phyloP scores from a whole-genome alignment of 139 green algal genomes.

The Picochlorum sp. region DNA sequence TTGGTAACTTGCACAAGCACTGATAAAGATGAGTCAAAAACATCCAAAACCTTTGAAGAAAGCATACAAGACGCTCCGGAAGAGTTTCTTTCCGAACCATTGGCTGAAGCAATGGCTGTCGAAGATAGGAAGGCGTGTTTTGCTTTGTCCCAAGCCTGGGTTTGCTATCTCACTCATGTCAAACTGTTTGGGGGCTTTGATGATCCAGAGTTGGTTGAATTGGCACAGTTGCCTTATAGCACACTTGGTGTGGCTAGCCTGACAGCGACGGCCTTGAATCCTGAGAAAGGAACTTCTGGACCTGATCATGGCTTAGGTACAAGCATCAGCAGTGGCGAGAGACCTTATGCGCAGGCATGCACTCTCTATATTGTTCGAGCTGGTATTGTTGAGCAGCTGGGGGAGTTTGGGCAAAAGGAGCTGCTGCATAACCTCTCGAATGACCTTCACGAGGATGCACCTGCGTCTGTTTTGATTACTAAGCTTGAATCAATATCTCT shows the following conservation, averaged over 20 bases:
- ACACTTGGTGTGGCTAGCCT: constrained; percentile 14
- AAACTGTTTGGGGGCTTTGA: neutral
- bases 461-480: constrained; percentile 37
- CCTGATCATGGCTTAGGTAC: constrained; percentile 26
- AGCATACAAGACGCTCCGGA: constrained; percentile 12
- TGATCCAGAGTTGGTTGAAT: constrained; percentile 34
- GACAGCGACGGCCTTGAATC: constrained; percentile 3
- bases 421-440: constrained; percentile 43
- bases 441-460: constrained; percentile 8
- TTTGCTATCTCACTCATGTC: constrained; percentile 32
- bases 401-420: constrained; percentile 42
- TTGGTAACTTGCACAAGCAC: constrained; percentile 1
- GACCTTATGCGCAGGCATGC: constrained; percentile 50
- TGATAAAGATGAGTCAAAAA: constrained; percentile 32
- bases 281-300: neutral
- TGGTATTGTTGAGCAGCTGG: constrained; percentile 57
- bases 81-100: constrained; percentile 43
- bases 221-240: constrained; percentile 29
- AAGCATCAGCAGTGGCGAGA: constrained; percentile 28
- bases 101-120: constrained; percentile 41
- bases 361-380: constrained; percentile 68
- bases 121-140: constrained; percentile 11
- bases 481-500: constrained; percentile 48
- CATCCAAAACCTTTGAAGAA: constrained; percentile 39
- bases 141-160: constrained; percentile 46